These are phyloP conservation scores for Eremomyces bilateralis DNA, from an alignment of 495 filamentous ascomycete species.

Conservation along the genomic window DNA sequence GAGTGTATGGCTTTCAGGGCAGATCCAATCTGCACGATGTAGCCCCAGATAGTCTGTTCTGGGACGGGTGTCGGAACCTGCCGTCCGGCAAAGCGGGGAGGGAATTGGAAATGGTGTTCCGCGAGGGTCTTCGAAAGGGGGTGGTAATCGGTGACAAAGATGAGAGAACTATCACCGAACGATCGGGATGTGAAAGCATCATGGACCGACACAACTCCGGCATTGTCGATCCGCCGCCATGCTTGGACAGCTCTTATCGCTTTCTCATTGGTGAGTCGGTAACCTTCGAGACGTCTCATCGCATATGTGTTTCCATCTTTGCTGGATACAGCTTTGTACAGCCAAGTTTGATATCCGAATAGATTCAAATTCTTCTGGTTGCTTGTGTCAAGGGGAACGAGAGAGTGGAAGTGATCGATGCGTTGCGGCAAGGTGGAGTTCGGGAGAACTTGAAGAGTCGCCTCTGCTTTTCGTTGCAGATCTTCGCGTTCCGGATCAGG, in stretches of 20 bases:
- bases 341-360: slow-evolving; percentile 76
- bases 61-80: slow-evolving; percentile 30
- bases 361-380: slow-evolving; percentile 50
- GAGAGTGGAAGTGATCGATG: slow-evolving; percentile 72
- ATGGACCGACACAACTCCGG: slow-evolving; percentile 66
- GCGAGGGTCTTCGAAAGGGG: slow-evolving; percentile 75
- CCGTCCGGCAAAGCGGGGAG: slow-evolving; percentile 25
- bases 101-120: slow-evolving; percentile 50
- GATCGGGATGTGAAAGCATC: slow-evolving; percentile 83
- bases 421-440: slow-evolving; percentile 50
- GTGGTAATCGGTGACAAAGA: slow-evolving; percentile 86
- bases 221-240: slow-evolving; percentile 77
- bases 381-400: slow-evolving; percentile 73
- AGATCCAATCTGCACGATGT: slow-evolving; percentile 79
- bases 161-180: slow-evolving; percentile 85
- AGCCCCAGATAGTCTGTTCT: slow-evolving; percentile 73
- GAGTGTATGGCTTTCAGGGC: slow-evolving; percentile 72
- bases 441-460: slow-evolving; percentile 62
- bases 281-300: slow-evolving; percentile 71
- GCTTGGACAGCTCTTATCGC: slow-evolving; percentile 65
- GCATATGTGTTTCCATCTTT: slow-evolving; percentile 72
- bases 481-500: slow-evolving; percentile 68
- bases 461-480: slow-evolving; percentile 70
- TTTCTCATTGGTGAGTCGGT: slow-evolving; percentile 67
- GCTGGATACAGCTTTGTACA: slow-evolving; percentile 83